Base-by-base conservation (phyloP, 176 grass and related monocot species). In the Saccharum spontaneum region DNA sequence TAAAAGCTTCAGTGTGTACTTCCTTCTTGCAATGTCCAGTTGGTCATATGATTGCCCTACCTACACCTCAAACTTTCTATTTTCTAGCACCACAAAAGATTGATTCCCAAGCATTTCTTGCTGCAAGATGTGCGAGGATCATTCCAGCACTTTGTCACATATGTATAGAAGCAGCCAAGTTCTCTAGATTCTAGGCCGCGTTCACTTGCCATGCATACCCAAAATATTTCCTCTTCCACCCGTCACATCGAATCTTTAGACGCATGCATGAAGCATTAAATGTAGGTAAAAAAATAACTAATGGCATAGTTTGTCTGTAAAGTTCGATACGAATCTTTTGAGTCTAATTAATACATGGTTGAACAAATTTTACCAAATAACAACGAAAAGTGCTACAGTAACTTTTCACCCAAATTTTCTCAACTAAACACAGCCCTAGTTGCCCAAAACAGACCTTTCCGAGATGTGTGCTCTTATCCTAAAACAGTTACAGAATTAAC, bases 41-140 rank as follows among this genome's bases (percentile, higher is more conserved):
- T 72, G 84, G 41, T 62, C 76, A 50, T 73, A 86, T 80, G 76
- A 73, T 75, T 67, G 43, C 57, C 59, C 43, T 54, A 40, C 69
- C 10, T 14, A 43, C 22, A 46, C 50, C 65, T 79, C 13, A 72
- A 79, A 39, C 67, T 71, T 80, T 22, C 22, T 38, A 50, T 66
- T 65, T 80, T 50, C 41, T 73, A 22, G 40, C 24, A 16, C 9
- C 64, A 49, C 61, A 43, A 48, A 79, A 72, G 76, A 38, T 18
- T 23, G 75, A 79, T 71, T 54, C 65, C 57, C 55, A 49, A 52
- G 31, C 55, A 86, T 74, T n/a, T 78, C 46, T 63, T 68, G 45
- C 5, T 41, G 24, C 45, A 63, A 41, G 22, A 67, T 76, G 67
- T 39, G 75, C 26, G 46, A 45, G 18, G 44, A 79, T 64, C 71